phyloP scores from a whole-genome alignment of 2,329 filamentous ascomycete genomes.

The Samsoniella hepiali region DNA sequence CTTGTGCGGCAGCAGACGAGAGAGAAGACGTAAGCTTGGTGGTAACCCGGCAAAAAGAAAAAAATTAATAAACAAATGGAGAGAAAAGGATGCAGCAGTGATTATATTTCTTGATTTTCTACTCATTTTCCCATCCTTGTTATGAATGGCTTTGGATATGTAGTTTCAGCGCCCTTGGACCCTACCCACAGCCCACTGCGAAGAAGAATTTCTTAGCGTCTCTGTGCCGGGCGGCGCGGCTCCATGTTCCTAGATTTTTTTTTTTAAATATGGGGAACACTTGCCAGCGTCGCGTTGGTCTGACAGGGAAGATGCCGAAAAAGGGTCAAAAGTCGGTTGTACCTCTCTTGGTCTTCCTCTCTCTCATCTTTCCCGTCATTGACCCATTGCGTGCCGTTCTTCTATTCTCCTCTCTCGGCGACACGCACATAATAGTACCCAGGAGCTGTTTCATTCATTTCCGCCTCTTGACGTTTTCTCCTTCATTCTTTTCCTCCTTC shows the following conservation, averaged over 20 bases:
- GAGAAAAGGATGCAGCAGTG: no score
- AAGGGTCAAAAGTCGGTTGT: constrained; percentile 1
- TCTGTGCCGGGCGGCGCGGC: background rate
- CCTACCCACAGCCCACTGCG: no score
- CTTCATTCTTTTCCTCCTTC: background rate
- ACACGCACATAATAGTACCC: background rate
- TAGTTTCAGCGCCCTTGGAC: no score
- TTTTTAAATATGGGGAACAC: constrained; percentile 15
- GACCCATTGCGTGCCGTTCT: background rate
- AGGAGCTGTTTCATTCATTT: background rate
- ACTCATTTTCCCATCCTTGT: background rate
- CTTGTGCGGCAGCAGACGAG: background rate
- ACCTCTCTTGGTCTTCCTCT: background rate
- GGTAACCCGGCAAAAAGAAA: background rate
- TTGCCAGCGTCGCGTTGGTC: background rate
- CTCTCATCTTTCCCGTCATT: background rate
- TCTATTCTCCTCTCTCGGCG: background rate
- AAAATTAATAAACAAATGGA: no score
- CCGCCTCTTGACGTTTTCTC: background rate
- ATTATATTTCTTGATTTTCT: background rate
- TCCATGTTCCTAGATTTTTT: background rate
- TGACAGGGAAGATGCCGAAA: constrained; percentile 6
- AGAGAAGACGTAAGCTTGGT: no score
- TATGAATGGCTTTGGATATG: no score
- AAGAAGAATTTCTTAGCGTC: background rate